Conservation (phyloP, 805 yeast species). For the Blastobotrys muscicola region DNA sequence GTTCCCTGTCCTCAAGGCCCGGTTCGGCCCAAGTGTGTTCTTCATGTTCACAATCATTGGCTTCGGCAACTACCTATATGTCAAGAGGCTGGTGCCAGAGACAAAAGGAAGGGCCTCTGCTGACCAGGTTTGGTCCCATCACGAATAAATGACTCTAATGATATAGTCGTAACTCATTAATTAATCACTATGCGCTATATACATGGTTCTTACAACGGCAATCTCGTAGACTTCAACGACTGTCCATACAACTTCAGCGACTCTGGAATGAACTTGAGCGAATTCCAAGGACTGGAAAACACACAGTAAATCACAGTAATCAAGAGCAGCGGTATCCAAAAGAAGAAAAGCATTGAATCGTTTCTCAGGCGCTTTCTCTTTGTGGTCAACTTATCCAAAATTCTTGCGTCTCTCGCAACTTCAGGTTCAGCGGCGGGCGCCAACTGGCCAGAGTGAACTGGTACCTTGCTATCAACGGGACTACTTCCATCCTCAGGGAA, state of each 20-base stretch:
- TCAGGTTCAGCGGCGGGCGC: no score
- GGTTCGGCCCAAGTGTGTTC: slow-evolving; percentile 73
- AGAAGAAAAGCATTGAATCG: slow-evolving; percentile 78
- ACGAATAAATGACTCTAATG: no score
- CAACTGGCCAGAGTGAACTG: no score
- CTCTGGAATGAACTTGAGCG: slow-evolving; percentile 3
- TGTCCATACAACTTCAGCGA: no score
- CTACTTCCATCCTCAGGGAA: slow-evolving; percentile 12
- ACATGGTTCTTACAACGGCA: no score
- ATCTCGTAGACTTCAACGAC: no score
- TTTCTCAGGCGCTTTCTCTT: slow-evolving; percentile 42
- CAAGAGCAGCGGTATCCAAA: slow-evolving; percentile 79
- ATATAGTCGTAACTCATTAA: no score
- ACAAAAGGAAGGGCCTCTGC: slow-evolving; percentile 58
- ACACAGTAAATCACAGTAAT: slow-evolving; percentile 8
- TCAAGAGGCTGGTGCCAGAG: slow-evolving; percentile 52
- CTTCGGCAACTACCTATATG: slow-evolving; percentile 30
- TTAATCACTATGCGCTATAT: no score
- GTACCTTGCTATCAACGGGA: no score
- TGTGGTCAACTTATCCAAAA: slow-evolving; percentile 24
- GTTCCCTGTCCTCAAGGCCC: slow-evolving; percentile 62
- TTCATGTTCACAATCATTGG: slow-evolving; percentile 40
- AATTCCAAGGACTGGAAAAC: not conserved
- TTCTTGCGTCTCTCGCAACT: no score
- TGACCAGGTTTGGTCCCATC: slow-evolving; percentile 54